Conservation (phyloP, 768 basidiomycete genomes). For the Pulveroboletus sp. region DNA sequence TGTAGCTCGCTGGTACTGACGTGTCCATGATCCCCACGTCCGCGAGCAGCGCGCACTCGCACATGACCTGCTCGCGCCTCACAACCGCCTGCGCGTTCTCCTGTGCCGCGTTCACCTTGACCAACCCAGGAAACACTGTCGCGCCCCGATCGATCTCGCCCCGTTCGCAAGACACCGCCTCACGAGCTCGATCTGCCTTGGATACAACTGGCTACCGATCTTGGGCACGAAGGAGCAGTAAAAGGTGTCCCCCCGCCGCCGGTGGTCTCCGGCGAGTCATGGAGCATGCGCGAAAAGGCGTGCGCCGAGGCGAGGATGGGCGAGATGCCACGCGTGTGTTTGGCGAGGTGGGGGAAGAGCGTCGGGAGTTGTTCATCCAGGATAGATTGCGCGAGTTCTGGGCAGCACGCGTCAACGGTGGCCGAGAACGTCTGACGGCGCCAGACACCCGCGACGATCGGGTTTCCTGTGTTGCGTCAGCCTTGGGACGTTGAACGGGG, state of each 20-base stretch:
- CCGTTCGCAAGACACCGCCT: slow-evolving; percentile 74
- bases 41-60: slow-evolving; percentile 67
- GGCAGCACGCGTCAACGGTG: slow-evolving; percentile 72
- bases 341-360: slow-evolving; percentile 51
- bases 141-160: slow-evolving; percentile 73
- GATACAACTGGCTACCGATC: slow-evolving; percentile 66
- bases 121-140: slow-evolving; percentile 83
- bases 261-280: slow-evolving; percentile 52
- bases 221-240: slow-evolving; percentile 87
- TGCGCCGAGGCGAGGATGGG: slow-evolving; percentile 71
- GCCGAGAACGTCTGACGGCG: slow-evolving; percentile 86
- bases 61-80: slow-evolving; percentile 79
- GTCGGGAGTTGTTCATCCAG: slow-evolving; percentile 69
- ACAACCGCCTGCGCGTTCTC: slow-evolving; percentile 70
- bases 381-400: slow-evolving; percentile 64
- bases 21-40: background rate
- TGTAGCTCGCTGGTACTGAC: too few relatives aligned
- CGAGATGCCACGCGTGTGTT: slow-evolving; percentile 40
- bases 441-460: slow-evolving; percentile 88
- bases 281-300: slow-evolving; percentile 82
- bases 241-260: slow-evolving; percentile 63
- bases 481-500: too few relatives aligned
- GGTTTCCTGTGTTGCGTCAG: slow-evolving; percentile 52
- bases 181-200: slow-evolving; percentile 78
- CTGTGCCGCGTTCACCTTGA: slow-evolving; percentile 59